These are phyloP conservation scores for Metschnikowia henanensis DNA, from an alignment of 805 yeast species.

Conservation along the genomic window DNA sequence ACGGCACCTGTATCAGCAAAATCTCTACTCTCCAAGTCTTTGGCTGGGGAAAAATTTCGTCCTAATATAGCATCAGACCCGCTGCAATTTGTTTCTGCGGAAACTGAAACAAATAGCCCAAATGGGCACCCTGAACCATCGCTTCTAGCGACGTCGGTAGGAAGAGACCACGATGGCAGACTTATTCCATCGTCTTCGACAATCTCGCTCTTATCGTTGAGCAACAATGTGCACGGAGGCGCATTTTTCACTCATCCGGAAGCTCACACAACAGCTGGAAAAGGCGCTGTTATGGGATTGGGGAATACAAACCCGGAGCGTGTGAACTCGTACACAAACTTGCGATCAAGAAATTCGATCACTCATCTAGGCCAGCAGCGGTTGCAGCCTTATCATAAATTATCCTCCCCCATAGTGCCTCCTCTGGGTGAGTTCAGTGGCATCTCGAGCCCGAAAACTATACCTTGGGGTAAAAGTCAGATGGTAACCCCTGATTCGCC, in stretches of 20 bases:
- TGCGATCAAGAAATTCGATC: slow-evolving; percentile 19
- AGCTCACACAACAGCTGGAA: neutral
- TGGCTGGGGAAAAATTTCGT: slow-evolving; percentile 23
- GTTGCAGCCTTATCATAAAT: slow-evolving; percentile 36
- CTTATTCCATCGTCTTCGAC: slow-evolving; percentile 43
- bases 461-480: slow-evolving; percentile 26
- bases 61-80: slow-evolving; percentile 3
- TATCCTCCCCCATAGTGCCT: slow-evolving; percentile 23
- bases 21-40: slow-evolving; percentile 29
- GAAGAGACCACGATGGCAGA: slow-evolving; percentile 39
- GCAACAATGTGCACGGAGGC: slow-evolving; percentile 17
- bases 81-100: slow-evolving; percentile 3
- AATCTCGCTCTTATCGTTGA: slow-evolving; percentile 39
- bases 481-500: slow-evolving; percentile 50
- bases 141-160: slow-evolving; percentile 43
- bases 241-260: slow-evolving; percentile 1
- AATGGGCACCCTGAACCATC: slow-evolving; percentile 47
- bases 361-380: slow-evolving; percentile 32
- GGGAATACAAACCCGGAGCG: slow-evolving; percentile 15
- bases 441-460: slow-evolving; percentile 25
- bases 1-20: slow-evolving; percentile 13
- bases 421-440: slow-evolving; percentile 14
- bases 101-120: slow-evolving; percentile 19
- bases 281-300: slow-evolving; percentile 4
- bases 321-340: slow-evolving; percentile 18